Evolutionary conservation across 495 filamentous ascomycete species (phyloP).

Genomic region (Penicillium odoratum): DNA sequence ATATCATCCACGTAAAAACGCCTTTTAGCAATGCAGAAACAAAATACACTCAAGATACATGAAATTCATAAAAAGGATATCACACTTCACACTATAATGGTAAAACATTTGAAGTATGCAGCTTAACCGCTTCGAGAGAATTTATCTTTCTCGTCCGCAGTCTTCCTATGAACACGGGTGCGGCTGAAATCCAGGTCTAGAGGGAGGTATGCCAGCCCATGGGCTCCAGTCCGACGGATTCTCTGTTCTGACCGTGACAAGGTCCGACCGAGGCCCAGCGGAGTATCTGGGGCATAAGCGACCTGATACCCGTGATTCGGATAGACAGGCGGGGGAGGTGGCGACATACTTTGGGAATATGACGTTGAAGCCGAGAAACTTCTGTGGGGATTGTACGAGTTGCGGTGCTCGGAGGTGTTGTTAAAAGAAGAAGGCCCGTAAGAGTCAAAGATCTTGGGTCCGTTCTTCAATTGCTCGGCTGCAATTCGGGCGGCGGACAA

Average conservation of each 20-base stretch:
- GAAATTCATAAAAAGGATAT: not conserved
- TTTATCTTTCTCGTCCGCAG: slow-evolving; percentile 20
- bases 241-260: slow-evolving; percentile 46
- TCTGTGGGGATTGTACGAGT: slow-evolving; percentile 30
- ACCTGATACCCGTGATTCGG: slow-evolving; percentile 38
- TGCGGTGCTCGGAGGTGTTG: slow-evolving; percentile 7
- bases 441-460: slow-evolving; percentile 34
- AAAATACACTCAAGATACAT: not conserved
- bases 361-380: slow-evolving; percentile 24
- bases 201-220: slow-evolving; percentile 44
- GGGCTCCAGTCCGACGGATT: slow-evolving; percentile 40
- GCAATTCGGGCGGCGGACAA: slow-evolving; percentile 45
- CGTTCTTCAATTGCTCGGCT: slow-evolving; percentile 40
- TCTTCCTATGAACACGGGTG: slow-evolving; percentile 19
- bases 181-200: slow-evolving; percentile 25
- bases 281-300: slow-evolving; percentile 39
- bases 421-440: not conserved
- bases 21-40: slow-evolving; percentile 1
- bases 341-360: slow-evolving; percentile 32
- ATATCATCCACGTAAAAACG: not conserved
- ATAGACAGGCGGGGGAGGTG: slow-evolving; percentile 24
- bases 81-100: not conserved
- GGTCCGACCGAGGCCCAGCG: slow-evolving; percentile 37
- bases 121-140: slow-evolving; percentile 2
- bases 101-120: not conserved